These are phyloP conservation scores for Leptographium radiaticola DNA, from an alignment of 2,329 filamentous ascomycete genomes.

Conservation along the genomic window DNA sequence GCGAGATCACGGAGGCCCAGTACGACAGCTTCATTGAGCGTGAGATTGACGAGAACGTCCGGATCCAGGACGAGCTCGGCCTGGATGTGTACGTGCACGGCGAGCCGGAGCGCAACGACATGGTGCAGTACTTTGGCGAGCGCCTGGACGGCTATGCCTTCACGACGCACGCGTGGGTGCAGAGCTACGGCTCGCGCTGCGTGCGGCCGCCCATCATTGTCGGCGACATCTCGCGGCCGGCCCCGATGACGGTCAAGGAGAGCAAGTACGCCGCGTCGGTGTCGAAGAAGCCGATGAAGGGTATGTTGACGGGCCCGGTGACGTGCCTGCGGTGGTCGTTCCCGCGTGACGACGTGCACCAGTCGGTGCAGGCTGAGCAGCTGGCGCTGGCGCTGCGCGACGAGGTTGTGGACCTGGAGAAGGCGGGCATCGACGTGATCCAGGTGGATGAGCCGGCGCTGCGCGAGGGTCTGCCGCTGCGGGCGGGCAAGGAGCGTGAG, in stretches of 20 bases:
- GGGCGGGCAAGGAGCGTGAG: conserved; percentile 84
- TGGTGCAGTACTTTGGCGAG: conserved; percentile 99
- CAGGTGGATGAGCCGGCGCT: conserved; percentile 99
- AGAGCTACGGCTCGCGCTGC: conserved; percentile 96
- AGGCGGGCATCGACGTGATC: conserved; percentile 93
- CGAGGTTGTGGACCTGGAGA: conserved; percentile 95
- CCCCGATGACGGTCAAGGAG: conserved; percentile 99
- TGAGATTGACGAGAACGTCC: conserved; percentile 90
- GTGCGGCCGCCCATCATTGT: conserved; percentile 97
- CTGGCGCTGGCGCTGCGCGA: conserved; percentile 96
- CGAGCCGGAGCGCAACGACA: conserved; percentile 99
- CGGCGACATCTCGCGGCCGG: conserved; percentile 93
- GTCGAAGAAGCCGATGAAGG: conserved; percentile 99
- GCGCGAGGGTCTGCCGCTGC: conserved; percentile 97
- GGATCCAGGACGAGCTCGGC: conserved; percentile 95
- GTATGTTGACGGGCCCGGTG: conserved; percentile 98
- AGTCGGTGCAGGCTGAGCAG: conserved; percentile 97
- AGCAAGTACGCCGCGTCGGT: conserved; percentile 95
- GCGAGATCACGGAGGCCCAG: conserved; percentile 79
- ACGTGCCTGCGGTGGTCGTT: conserved; percentile 99
- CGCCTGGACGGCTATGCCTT: conserved; percentile 93
- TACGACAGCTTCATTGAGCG: conserved; percentile 99
- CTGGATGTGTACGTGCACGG: conserved; percentile 97
- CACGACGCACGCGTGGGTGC: conserved; percentile 96
- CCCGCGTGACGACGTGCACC: conserved; percentile 98